Conservation (phyloP, 192 early-diverging fungal species). For the Phlyctochytrium bullatum region DNA sequence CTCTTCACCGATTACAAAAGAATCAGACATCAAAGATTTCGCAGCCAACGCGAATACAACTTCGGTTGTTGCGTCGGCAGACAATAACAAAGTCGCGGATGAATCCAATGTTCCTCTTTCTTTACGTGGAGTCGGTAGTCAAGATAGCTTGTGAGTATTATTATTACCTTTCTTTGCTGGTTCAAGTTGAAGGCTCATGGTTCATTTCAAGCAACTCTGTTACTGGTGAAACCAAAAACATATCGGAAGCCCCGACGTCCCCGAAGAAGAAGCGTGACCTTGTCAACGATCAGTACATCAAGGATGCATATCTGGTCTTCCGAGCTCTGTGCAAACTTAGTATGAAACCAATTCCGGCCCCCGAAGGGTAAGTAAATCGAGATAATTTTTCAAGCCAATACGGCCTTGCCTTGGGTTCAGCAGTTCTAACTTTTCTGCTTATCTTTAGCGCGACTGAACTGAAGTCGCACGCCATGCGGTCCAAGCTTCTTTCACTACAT, state of each 20-base stretch:
- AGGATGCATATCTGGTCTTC: slow-evolving; percentile 81
- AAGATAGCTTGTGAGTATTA: slow-evolving; percentile 5
- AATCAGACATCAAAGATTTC: not conserved
- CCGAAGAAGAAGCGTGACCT: not conserved
- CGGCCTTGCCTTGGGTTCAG: not conserved
- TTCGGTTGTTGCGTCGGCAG: not conserved
- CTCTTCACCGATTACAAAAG: too few relatives aligned
- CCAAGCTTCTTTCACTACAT: slow-evolving; percentile 80
- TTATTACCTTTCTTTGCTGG: not conserved
- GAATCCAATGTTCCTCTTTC: too few relatives aligned
- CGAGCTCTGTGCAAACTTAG: slow-evolving; percentile 85
- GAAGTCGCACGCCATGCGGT: slow-evolving; percentile 76
- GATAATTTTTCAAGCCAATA: slow-evolving; percentile 12
- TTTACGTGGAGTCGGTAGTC: not conserved
- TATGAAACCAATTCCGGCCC: slow-evolving; percentile 72
- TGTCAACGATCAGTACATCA: slow-evolving; percentile 29
- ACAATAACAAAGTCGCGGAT: too few relatives aligned
- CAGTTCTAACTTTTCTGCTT: slow-evolving; percentile 7
- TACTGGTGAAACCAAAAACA: not conserved
- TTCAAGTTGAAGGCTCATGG: too few relatives aligned
- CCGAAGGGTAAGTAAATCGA: slow-evolving; percentile 46
- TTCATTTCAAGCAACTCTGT: slow-evolving; percentile 1
- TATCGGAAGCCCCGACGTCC: not conserved
- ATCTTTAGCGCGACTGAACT: slow-evolving; percentile 70
- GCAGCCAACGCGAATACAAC: not conserved